Conservation (phyloP, 306 rosid genomes). For the Carpinus viminea region DNA sequence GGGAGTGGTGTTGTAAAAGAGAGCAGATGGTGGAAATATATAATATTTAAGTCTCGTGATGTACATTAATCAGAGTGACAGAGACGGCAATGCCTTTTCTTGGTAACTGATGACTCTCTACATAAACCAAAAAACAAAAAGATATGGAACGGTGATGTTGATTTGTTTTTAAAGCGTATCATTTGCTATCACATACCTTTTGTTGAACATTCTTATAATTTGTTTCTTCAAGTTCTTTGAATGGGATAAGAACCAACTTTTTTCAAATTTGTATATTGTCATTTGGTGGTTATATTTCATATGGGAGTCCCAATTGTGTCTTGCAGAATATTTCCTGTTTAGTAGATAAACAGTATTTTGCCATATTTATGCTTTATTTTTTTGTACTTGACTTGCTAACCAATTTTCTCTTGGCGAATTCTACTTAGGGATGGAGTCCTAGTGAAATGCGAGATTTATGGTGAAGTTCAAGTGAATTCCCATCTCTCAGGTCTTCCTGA, state of each 20-base stretch:
- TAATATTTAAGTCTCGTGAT: too few species aligned
- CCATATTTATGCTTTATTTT: conserved; percentile 15
- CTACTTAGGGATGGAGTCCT: conserved; percentile 75
- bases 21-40: too few species aligned
- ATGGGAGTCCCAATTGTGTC: neutral
- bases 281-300: conserved; percentile 10
- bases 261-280: conserved; percentile 17
- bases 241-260: conserved; percentile 12
- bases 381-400: conserved; percentile 12
- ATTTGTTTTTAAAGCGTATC: neutral
- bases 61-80: neutral
- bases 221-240: conserved; percentile 9
- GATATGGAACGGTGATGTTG: neutral
- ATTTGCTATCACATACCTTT: neutral
- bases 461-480: conserved; percentile 93
- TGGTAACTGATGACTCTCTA: neutral
- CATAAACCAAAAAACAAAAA: conserved; percentile 6
- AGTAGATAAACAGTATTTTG: conserved; percentile 17
- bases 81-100: neutral
- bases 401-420: conserved; percentile 8
- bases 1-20: neutral
- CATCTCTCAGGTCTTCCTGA: conserved; percentile 92
- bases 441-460: conserved; percentile 86
- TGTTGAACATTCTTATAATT: neutral
- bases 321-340: neutral